These are phyloP conservation scores for Aspergillus tanneri DNA, from an alignment of 2,329 filamentous ascomycete genomes.

Conservation along the genomic window DNA sequence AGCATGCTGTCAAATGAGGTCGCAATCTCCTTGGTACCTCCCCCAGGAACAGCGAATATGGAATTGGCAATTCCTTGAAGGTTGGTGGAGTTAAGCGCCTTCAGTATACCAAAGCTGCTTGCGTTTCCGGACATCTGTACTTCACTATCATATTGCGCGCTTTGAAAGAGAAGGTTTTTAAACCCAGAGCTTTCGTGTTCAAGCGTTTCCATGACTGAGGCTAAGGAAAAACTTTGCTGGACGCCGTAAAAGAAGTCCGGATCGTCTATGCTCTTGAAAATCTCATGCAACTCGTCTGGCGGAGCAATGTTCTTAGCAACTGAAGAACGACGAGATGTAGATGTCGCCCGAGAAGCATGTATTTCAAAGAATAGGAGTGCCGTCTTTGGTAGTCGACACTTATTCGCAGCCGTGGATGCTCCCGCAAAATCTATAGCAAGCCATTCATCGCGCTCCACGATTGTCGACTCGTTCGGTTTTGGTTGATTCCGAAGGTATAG, in stretches of 20 bases:
- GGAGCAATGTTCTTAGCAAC: slow-evolving; percentile 55
- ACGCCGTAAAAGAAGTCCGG: slow-evolving; percentile 95
- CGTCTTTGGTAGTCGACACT: slow-evolving; percentile 82
- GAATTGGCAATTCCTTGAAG: slow-evolving; percentile 83
- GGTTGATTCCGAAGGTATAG: slow-evolving; percentile 85
- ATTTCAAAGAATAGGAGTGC: slow-evolving; percentile 82
- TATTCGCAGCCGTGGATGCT: slow-evolving; percentile 69
- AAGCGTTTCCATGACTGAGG: slow-evolving; percentile 74
- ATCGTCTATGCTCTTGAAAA: slow-evolving; percentile 92
- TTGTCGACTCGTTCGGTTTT: slow-evolving; percentile 71
- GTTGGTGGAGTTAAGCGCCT: slow-evolving; percentile 75
- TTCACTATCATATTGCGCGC: slow-evolving; percentile 85
- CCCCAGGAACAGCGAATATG: slow-evolving; percentile 64
- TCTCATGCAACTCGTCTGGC: slow-evolving; percentile 69
- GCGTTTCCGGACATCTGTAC: slow-evolving; percentile 59
- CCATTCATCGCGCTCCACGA: slow-evolving; percentile 78
- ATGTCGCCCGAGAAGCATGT: slow-evolving; percentile 56
- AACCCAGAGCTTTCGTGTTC: slow-evolving; percentile 86
- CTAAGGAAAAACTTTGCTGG: slow-evolving; percentile 71
- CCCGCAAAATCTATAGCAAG: slow-evolving; percentile 74
- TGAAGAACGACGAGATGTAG: slow-evolving; percentile 67
- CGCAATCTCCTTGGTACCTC: slow-evolving; percentile 49
- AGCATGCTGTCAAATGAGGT: slow-evolving; percentile 70
- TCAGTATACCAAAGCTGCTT: slow-evolving; percentile 70
- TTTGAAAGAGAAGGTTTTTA: slow-evolving; percentile 85